These are phyloP conservation scores for Trichoderma asperelloides DNA, from an alignment of 495 filamentous ascomycete genomes.

Conservation along the genomic window DNA sequence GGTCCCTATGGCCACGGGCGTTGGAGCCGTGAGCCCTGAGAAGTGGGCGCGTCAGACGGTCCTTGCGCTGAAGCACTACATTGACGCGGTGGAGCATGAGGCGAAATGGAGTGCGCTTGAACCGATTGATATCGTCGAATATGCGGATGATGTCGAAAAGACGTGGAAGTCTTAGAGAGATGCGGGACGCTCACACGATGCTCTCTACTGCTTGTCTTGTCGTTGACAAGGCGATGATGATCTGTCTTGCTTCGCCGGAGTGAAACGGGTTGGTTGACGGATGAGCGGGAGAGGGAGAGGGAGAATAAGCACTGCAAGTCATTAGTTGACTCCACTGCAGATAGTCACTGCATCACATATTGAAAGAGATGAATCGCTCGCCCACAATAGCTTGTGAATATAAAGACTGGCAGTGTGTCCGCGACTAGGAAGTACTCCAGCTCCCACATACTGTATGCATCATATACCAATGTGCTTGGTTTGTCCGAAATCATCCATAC, in stretches of 20 bases:
- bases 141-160: not conserved
- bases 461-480: not conserved
- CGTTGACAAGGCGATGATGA: too few relatives aligned
- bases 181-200: not conserved
- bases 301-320: too few relatives aligned
- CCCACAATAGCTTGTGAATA: too few relatives aligned
- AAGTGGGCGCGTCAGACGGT: conserved; percentile 42
- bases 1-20: conserved; percentile 40
- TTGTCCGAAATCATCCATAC: not conserved
- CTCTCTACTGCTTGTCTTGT: too few relatives aligned
- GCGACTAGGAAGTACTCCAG: not conserved
- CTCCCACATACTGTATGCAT: not conserved
- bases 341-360: too few relatives aligned
- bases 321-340: too few relatives aligned
- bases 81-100: conserved; percentile 30
- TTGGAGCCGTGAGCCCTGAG: conserved; percentile 33
- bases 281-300: too few relatives aligned
- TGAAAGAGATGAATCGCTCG: too few relatives aligned
- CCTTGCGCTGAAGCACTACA: conserved; percentile 40
- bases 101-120: conserved; percentile 6
- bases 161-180: not conserved
- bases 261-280: too few relatives aligned
- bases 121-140: not conserved
- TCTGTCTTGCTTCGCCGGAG: too few relatives aligned
- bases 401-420: not conserved